Base-by-base conservation (phyloP, 2,329 filamentous ascomycete species). In the Scytalidium sp. region DNA sequence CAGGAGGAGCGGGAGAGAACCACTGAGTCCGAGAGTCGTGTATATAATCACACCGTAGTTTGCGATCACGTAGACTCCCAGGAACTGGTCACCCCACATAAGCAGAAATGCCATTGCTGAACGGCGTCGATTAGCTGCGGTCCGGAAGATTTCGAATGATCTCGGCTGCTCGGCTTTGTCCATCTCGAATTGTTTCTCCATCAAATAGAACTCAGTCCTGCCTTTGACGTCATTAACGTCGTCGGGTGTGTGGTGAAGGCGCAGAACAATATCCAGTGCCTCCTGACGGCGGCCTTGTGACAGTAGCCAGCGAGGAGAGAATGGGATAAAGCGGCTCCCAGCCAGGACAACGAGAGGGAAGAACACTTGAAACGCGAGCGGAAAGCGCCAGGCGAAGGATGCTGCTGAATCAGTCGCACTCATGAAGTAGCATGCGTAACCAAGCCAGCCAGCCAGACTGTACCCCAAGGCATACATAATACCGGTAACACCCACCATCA, bases 361-460 rank as follows among this genome's bases (percentile, higher is more conserved):
- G 8, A 36, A 15, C 4, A 32, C 13, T 36, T 32, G 23, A 19
- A 46, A 19, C 23, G 43, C 43, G 23, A 46, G 10, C 15, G 43
- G 43, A 15, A 46, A 46, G 2, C 43, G 43, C 43, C 43, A 46
- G 20, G 27, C 23, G 22, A 46, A 46, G 5, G 25, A 27, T 7
- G 25, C 7, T 29, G n/a, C 21, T 19, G 23, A 32, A 19, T 19
- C 17, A 19, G 23, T 19, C 11, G 23, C 17, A 52, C 89, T 71
- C 63, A 97, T 96, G n/a, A 29, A 46, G 19, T 22, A 46, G 19
- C 10, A 19, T 15, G 15, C 43, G 19, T 17, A 19, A 10, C 19
- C 19, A 2, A 46, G n/a, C 43, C 43, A 46, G 8, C 13, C 19
- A 17, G 22, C 22, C 10, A 46, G 13, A 32, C 23, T 15, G 21